Base-by-base conservation (phyloP, 2,329 filamentous ascomycete genomes). In the Talaromyces rugulosus region DNA sequence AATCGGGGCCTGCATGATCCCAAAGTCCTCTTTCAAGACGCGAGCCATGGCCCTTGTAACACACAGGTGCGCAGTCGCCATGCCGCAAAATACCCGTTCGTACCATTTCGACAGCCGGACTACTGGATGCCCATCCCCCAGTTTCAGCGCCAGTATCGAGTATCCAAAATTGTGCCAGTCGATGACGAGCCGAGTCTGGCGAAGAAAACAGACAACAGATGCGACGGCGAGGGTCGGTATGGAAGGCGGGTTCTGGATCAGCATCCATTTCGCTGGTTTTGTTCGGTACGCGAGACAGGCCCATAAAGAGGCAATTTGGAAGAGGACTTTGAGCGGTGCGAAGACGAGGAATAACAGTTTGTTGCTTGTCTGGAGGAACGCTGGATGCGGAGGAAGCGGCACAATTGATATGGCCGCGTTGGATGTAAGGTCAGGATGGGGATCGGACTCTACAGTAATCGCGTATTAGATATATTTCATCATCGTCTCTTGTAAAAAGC, bases 161-260 rank as follows among this genome's bases (percentile, higher is more conserved):
- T 94, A 96, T 68, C 94, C 95, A 76, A 97, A 98, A 77, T 99
- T 99, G 80, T 99, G 95, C 95, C 95, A 99, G 80, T 99, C 95
- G 60, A 98, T 90, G 64, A 98, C 83, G 4, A 99, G 83, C 61
- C 86, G 85, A 44, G 91, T 96, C 68, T 91, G 89, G 56, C 95
- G 88, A 57, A 96, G 75, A 67, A 87, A 85, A 69, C 90, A 91
- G 55, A 91, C 82, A 3, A 93, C 64, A 27, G 88, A 82, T 16
- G 91, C 89, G 42, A 97, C 81, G 58, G 89, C 85, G 27, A 99
- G 85, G 0, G 92, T 96, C 0, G 95, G 95, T 63, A 98, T 96
- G 0, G 94, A 95, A 0, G 95, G 95, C 6, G 95, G 95, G 69
- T 98, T 99, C 83, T 97, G 90, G 27, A 97, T 89, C 8, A 98